phyloP scores from a whole-genome alignment of 768 basidiomycete species.

The Leccinum disarticulatum region DNA sequence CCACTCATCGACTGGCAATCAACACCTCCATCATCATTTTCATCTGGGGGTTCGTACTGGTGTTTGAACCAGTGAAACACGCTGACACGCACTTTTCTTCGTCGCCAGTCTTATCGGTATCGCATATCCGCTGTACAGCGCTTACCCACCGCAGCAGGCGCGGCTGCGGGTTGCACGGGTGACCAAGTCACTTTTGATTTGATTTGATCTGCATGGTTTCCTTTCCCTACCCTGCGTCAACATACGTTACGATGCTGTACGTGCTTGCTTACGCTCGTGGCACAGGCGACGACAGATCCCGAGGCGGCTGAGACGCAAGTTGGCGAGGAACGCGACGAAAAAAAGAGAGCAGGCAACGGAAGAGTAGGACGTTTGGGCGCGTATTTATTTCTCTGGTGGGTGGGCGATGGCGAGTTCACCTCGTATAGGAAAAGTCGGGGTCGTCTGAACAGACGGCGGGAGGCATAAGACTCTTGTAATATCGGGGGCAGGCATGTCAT shows the following conservation, averaged over 20 bases:
- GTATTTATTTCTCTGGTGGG: conserved; percentile 26
- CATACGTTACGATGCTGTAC: background rate
- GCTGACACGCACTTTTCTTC: background rate
- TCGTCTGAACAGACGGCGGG: conserved; percentile 45
- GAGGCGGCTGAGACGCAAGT: conserved; percentile 69
- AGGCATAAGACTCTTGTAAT: conserved; percentile 17
- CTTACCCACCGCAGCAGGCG: conserved; percentile 52
- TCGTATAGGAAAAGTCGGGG: conserved; percentile 47
- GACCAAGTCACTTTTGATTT: background rate
- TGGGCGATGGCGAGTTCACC: background rate
- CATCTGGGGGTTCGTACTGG: conserved; percentile 45
- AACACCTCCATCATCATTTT: conserved; percentile 50
- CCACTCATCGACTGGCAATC: conserved; percentile 40
- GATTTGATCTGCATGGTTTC: background rate
- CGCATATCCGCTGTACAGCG: conserved; percentile 53
- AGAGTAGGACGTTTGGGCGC: conserved; percentile 58
- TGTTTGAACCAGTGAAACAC: background rate
- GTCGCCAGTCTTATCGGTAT: conserved; percentile 40
- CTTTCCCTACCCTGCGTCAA: too few species aligned
- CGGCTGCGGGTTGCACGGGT: too few species aligned
- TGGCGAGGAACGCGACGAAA: conserved; percentile 68
- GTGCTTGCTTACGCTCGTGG: background rate
- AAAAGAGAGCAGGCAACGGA: conserved; percentile 85
- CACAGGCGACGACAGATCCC: conserved; percentile 68
- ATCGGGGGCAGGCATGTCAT: too few species aligned